Evolutionary conservation across 192 early-diverging fungal species (phyloP).

Genomic region (Spinellus fusiger): DNA sequence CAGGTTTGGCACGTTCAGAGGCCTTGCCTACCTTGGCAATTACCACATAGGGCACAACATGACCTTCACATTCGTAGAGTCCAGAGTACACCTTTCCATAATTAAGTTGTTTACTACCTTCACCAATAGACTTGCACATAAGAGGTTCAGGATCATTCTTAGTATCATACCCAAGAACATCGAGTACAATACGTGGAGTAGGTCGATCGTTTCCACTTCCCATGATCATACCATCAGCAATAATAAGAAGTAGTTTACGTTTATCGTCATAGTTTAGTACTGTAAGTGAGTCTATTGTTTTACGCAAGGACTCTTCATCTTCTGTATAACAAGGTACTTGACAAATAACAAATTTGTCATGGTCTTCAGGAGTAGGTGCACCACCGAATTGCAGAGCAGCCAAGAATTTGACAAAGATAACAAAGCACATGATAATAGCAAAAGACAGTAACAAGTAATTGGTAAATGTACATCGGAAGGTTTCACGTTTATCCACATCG

Average conservation of each 20-base stretch:
- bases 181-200: constrained; percentile 91
- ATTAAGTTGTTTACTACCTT: constrained; percentile 89
- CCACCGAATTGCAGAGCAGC: constrained; percentile 78
- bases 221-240: constrained; percentile 92
- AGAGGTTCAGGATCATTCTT: constrained; percentile 73
- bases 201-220: constrained; percentile 94
- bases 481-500: constrained; percentile 56
- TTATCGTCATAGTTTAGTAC: constrained; percentile 82
- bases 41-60: constrained; percentile 92
- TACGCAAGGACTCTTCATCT: constrained; percentile 76
- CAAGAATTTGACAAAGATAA: constrained; percentile 76
- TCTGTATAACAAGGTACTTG: constrained; percentile 97
- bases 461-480: constrained; percentile 51
- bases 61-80: constrained; percentile 88
- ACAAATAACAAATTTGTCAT: constrained; percentile 95
- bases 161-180: constrained; percentile 84
- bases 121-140: constrained; percentile 84
- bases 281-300: constrained; percentile 82
- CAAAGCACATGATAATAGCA: constrained; percentile 65
- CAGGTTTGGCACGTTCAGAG: constrained; percentile 74
- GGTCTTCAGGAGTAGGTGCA: constrained; percentile 74
- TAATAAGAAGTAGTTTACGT: constrained; percentile 81
- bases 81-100: constrained; percentile 97
- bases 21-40: constrained; percentile 92
- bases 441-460: constrained; percentile 63